A percentile compares a stretch with the other conserved stretches of the same genome.
These are phyloP conservation scores for Venturia oleaginea DNA, from an alignment of 2,329 filamentous ascomycete species.

Conservation along the genomic window DNA sequence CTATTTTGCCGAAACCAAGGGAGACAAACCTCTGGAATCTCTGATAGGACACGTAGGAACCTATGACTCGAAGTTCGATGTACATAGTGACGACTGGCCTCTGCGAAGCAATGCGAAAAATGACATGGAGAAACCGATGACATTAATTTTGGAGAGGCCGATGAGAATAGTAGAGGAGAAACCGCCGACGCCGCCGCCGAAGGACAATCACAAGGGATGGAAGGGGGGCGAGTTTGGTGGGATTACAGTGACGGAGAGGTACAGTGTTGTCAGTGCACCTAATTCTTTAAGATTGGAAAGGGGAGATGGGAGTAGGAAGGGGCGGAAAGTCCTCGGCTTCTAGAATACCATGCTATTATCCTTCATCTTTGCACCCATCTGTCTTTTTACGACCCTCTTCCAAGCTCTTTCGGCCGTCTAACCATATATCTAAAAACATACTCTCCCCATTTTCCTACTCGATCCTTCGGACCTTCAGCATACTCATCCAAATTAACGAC, in stretches of 20 bases:
- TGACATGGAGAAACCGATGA: not conserved
- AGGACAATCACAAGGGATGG: not conserved
- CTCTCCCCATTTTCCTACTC: not conserved
- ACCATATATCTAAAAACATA: not conserved
- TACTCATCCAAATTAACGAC: not conserved
- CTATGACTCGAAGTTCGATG: not conserved
- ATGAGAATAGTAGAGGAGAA: not conserved
- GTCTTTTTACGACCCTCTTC: not conserved
- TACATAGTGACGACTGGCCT: not conserved
- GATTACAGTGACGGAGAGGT: not conserved
- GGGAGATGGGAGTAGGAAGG: not conserved
- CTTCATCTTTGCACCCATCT: not conserved
- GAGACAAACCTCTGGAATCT: not conserved
- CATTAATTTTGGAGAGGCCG: not conserved
- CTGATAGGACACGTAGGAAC: not conserved
- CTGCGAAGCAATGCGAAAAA: not conserved
- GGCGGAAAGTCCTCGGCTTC: not conserved
- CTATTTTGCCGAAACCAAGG: constrained; percentile 23
- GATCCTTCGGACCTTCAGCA: not conserved
- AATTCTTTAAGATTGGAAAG: too few species aligned
- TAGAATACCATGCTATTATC: not conserved
- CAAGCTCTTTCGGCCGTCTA: not conserved
- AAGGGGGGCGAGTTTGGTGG: not conserved
- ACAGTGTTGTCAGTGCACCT: not conserved
- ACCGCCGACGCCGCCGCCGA: not conserved